A percentile compares a stretch with the other conserved stretches of the same genome.
Evolutionary conservation across 2,329 filamentous ascomycete species (phyloP).

Genomic region (Monosporascus sp.): DNA sequence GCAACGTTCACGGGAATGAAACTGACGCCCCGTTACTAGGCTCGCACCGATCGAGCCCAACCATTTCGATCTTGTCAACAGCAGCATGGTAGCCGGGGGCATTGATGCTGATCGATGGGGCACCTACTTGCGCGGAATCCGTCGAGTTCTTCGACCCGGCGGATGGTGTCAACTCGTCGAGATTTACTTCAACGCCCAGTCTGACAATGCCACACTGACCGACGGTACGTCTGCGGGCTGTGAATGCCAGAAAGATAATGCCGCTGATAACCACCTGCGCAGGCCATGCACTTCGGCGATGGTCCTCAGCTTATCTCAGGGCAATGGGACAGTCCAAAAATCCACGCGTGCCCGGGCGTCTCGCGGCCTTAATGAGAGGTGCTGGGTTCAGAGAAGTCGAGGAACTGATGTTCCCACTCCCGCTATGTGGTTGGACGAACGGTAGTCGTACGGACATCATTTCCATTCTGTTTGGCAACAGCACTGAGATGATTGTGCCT

Average conservation of each 20-base stretch:
- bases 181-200: constrained; percentile 79
- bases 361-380: constrained; percentile 52
- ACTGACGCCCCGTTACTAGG: constrained; percentile 14
- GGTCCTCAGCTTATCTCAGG: constrained; percentile 61
- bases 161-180: constrained; percentile 91
- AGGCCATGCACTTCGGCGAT: constrained; percentile 61
- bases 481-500: constrained; percentile 29
- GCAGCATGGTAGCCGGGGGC: constrained; percentile 64
- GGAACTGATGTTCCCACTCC: constrained; percentile 55
- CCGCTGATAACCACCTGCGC: constrained; percentile 8
- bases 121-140: constrained; percentile 71
- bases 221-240: constrained; percentile 36
- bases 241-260: neutral
- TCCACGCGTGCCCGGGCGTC: constrained; percentile 55
- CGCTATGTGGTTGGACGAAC: constrained; percentile 64
- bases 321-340: constrained; percentile 60
- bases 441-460: constrained; percentile 39
- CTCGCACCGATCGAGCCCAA: constrained; percentile 52
- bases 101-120: constrained; percentile 70
- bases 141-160: constrained; percentile 63
- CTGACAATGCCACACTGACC: constrained; percentile 73
- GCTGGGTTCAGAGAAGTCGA: constrained; percentile 67
- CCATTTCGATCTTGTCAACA: constrained; percentile 80
- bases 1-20: constrained; percentile 1
- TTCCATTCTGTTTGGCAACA: neutral